Evolutionary conservation across 192 early-diverging fungal species (phyloP), one percentile per base, ranked within the genome.

Genomic region (Spizellomyces sp.): DNA sequence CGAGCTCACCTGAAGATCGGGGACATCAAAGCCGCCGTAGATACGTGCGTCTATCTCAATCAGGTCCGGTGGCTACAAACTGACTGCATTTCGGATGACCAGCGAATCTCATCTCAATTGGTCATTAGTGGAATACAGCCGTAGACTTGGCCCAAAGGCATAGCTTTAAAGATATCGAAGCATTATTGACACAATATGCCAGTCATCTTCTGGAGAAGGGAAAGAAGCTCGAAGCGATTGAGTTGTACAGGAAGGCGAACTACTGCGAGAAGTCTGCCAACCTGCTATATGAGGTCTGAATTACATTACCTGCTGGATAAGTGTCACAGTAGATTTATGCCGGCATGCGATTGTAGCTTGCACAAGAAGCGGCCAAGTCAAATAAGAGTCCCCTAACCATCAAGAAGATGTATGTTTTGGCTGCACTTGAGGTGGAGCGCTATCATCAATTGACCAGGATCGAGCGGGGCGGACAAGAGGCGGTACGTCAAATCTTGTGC

Each of bases 381-480:
- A 62, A 75, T 17, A 74, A 77, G 47, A 80, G 69, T 27, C 81
- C 83, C 5, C 36, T 87, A 2, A 60, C 54, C 10, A 74, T 83
- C 45, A 88, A 88, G 70, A 86, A 88, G 69, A 71, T 87, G 66
- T 85, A 79, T 72, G 85, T 88, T 1, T 66, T 88, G 12, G 87
- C 83, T 1, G 87, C 87, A 3, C 73, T 88, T 5, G 85, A 88
- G 63, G 82, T 86, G 6, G 84, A 85, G 56, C 70, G 83, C 19
- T 85, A 86, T 69, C 79, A 86, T 54, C 74, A 76, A 44, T 62
- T 84, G 19, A 82, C 77, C 5, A 80, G 80, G 55, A 42, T 63
- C 5, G 67, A 67, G 66, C 60, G 59, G 50, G 73, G 50, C 57
- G 50, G 50, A 48, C 8, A 22, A n/a, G 70, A 66, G n/a, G 48